Evolutionary conservation across 1,284 basidiomycete genomes (phyloP).

Genomic region (Coniferiporia sulphurascens): DNA sequence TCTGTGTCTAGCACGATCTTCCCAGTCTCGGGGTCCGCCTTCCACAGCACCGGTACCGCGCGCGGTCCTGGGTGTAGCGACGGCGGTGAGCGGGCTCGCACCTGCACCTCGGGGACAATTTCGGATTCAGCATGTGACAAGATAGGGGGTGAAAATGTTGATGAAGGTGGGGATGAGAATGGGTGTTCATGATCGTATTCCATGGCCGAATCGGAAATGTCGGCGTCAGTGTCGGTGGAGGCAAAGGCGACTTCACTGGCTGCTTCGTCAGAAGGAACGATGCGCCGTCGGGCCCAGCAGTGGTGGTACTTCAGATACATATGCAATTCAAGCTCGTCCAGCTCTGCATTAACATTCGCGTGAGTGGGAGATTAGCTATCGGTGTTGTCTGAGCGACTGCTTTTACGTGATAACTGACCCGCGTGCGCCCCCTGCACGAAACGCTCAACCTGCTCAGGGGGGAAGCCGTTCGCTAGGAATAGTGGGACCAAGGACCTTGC

Average conservation of each 20-base stretch:
- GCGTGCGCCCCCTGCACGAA: not conserved
- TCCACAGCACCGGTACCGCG: constrained; percentile 3
- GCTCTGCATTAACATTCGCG: not conserved
- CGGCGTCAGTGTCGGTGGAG: too few relatives aligned
- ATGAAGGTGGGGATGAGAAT: not conserved
- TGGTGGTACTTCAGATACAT: constrained; percentile 13
- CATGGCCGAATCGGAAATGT: not conserved
- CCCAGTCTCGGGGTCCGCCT: constrained; percentile 1
- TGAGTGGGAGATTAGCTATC: not conserved
- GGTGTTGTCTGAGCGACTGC: not conserved
- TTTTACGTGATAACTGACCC: not conserved
- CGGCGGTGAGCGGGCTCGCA: not conserved
- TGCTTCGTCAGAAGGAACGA: not conserved
- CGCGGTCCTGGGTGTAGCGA: not conserved
- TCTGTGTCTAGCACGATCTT: constrained; percentile 6
- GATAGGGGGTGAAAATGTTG: not conserved
- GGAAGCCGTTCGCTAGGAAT: constrained; percentile 7
- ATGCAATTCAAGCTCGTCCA: constrained; percentile 3
- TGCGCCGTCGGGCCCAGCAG: constrained; percentile 10
- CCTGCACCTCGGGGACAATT: too few relatives aligned
- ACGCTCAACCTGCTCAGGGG: constrained; percentile 1
- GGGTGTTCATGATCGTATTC: not conserved
- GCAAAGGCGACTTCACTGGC: not conserved
- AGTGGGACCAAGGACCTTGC: constrained; percentile 1
- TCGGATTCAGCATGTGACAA: too few relatives aligned